Evolutionary conservation across 2,329 filamentous ascomycete genomes (phyloP).

Genomic region (Scortechinia acanthostroma): DNA sequence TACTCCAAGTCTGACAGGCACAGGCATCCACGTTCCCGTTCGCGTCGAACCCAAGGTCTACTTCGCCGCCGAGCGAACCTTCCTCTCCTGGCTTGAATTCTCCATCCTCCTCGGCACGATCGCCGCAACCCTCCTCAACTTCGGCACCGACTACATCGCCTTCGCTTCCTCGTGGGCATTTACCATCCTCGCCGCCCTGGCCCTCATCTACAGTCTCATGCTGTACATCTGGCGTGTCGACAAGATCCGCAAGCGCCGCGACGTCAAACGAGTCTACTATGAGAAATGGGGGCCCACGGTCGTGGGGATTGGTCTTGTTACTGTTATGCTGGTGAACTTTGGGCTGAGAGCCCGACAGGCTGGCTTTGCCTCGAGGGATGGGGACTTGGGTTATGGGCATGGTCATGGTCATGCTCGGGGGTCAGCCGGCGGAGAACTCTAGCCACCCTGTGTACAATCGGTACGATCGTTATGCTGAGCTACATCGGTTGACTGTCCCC

Average conservation of each 20-base stretch:
- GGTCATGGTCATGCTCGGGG: no score
- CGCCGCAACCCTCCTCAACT: constrained; percentile 46
- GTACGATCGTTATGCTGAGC: no score
- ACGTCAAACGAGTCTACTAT: constrained; percentile 49
- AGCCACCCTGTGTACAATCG: no score
- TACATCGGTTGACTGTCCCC: no score
- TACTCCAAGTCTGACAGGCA: not conserved
- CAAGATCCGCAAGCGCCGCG: constrained; percentile 54
- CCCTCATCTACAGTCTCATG: constrained; percentile 50
- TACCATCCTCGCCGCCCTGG: constrained; percentile 47
- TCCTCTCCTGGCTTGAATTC: constrained; percentile 66
- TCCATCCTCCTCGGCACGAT: constrained; percentile 59
- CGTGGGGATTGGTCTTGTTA: constrained; percentile 48
- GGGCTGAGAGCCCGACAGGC: constrained; percentile 21
- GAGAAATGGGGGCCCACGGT: constrained; percentile 58
- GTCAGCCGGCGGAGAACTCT: no score
- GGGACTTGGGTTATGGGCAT: no score
- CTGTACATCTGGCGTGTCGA: constrained; percentile 60
- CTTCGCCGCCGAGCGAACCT: constrained; percentile 63
- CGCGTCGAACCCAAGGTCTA: constrained; percentile 67
- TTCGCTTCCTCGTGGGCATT: constrained; percentile 49
- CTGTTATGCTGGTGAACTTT: constrained; percentile 49
- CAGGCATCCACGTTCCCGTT: constrained; percentile 55
- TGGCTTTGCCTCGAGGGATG: no score
- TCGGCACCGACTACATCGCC: constrained; percentile 31